A percentile compares a stretch with the other conserved stretches of the same genome.
phyloP scores from a whole-genome alignment of 2,329 filamentous ascomycete genomes.

The Metarhizium humberi region DNA sequence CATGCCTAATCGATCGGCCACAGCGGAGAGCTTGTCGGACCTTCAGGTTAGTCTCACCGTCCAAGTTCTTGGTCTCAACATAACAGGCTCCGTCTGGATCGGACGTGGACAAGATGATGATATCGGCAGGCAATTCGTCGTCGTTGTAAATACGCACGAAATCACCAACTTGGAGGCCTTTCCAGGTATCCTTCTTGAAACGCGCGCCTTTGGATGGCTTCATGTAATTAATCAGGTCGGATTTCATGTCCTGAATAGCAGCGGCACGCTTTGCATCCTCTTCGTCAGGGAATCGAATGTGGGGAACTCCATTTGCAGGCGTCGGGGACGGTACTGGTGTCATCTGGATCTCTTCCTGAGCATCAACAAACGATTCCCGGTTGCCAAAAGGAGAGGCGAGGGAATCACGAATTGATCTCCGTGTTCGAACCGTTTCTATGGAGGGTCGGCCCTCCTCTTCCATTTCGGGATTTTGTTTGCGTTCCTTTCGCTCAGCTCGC shows the following conservation, averaged over 20 bases:
- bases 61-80: slow-evolving; percentile 95
- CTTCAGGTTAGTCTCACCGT: slow-evolving; percentile 96
- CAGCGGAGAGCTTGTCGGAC: slow-evolving; percentile 85
- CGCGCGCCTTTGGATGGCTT: slow-evolving; percentile 59
- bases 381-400: slow-evolving; percentile 43
- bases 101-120: slow-evolving; percentile 86
- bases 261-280: slow-evolving; percentile 23
- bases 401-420: slow-evolving; percentile 26
- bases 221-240: slow-evolving; percentile 62
- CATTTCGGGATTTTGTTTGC: slow-evolving; percentile 9
- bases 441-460: slow-evolving; percentile 56
- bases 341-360: slow-evolving; percentile 78
- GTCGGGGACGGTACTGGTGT: slow-evolving; percentile 83
- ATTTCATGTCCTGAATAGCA: slow-evolving; percentile 36
- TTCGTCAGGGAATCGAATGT: slow-evolving; percentile 30
- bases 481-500: slow-evolving; percentile 38
- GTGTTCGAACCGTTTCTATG: slow-evolving; percentile 25
- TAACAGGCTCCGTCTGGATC: slow-evolving; percentile 93
- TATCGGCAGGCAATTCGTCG: slow-evolving; percentile 87
- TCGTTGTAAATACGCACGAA: slow-evolving; percentile 95
- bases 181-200: slow-evolving; percentile 93
- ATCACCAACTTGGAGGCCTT: slow-evolving; percentile 88
- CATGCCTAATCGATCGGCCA: slow-evolving; percentile 73
- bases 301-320: slow-evolving; percentile 28
- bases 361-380: slow-evolving; percentile 43